phyloP scores from a whole-genome alignment of 768 basidiomycete species.

The Cystoderma amianthinum region DNA sequence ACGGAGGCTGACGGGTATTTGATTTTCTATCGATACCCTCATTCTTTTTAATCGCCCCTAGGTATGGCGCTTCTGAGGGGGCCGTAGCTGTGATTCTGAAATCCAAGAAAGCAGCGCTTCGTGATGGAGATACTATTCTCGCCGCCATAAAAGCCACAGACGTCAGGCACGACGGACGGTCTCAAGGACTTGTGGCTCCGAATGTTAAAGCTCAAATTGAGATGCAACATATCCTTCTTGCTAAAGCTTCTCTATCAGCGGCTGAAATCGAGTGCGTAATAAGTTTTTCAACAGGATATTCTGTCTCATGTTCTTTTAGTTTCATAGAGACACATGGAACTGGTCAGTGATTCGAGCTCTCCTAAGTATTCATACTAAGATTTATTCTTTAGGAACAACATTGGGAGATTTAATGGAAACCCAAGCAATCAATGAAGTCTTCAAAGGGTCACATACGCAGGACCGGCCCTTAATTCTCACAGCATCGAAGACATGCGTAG shows the following conservation, averaged over 20 bases:
- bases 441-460: conserved; percentile 18
- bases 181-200: conserved; percentile 28
- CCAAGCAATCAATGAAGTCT: conserved; percentile 27
- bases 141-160: conserved; percentile 22
- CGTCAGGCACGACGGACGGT: conserved; percentile 23
- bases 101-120: conserved; percentile 22
- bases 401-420: conserved; percentile 29
- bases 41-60: conserved; percentile 5
- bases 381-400: conserved; percentile 17
- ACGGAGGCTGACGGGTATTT: conserved; percentile 25
- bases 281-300: background rate
- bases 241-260: conserved; percentile 18
- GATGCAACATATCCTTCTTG: conserved; percentile 21
- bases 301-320: conserved; percentile 10
- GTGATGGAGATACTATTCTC: conserved; percentile 25
- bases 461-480: conserved; percentile 23
- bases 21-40: background rate
- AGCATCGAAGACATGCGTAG: conserved; percentile 24
- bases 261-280: conserved; percentile 26
- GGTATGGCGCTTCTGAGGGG: conserved; percentile 28
- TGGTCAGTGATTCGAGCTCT: too few relatives aligned
- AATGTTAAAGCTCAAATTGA: conserved; percentile 22
- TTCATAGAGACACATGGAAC: conserved; percentile 30
- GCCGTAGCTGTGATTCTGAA: conserved; percentile 25
- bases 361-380: background rate